These are phyloP conservation scores for Hydnum rufescens DNA, from an alignment of 768 basidiomycete species.

Conservation along the genomic window DNA sequence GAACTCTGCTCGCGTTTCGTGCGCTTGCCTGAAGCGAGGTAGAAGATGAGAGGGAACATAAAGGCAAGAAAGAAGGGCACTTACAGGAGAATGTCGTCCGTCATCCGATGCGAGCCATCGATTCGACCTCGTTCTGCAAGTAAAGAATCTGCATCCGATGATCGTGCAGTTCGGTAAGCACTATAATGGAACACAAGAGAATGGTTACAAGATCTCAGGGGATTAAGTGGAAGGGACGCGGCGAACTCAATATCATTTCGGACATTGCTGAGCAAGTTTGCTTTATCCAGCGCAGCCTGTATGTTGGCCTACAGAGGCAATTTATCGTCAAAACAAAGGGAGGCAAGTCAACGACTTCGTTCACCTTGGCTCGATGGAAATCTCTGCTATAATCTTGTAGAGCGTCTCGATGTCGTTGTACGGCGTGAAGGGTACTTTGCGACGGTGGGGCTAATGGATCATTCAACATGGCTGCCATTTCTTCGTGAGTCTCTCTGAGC, in stretches of 20 bases:
- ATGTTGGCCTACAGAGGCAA: slow-evolving; percentile 39
- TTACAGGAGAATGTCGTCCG: slow-evolving; percentile 51
- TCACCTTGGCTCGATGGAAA: slow-evolving; percentile 66
- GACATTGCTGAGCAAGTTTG: slow-evolving; percentile 74
- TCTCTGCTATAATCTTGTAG: slow-evolving; percentile 77
- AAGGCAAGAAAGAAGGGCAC: neutral
- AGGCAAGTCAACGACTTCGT: slow-evolving; percentile 2
- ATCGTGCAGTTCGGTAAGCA: slow-evolving; percentile 51
- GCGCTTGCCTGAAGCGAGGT: slow-evolving; percentile 55
- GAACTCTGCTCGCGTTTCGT: slow-evolving; percentile 91
- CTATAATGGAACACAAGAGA: slow-evolving; percentile 22
- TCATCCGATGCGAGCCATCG: slow-evolving; percentile 87
- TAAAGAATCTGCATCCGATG: slow-evolving; percentile 68
- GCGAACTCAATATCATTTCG: slow-evolving; percentile 89
- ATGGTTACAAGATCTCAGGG: neutral
- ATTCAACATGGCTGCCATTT: slow-evolving; percentile 45
- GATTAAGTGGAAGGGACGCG: neutral
- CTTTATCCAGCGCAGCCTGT: slow-evolving; percentile 64
- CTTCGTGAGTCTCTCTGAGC: slow-evolving; percentile 76
- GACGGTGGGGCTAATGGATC: slow-evolving; percentile 52
- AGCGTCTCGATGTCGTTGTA: slow-evolving; percentile 80
- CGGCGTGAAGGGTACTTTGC: slow-evolving; percentile 67
- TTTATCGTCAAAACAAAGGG: neutral
- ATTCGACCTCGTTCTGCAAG: slow-evolving; percentile 76
- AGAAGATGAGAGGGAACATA: no score